A percentile compares a stretch with the other conserved stretches of the same genome.
These are phyloP conservation scores for Hemerocallis citrina DNA, from an alignment of 106 monocot species.

Conservation along the genomic window DNA sequence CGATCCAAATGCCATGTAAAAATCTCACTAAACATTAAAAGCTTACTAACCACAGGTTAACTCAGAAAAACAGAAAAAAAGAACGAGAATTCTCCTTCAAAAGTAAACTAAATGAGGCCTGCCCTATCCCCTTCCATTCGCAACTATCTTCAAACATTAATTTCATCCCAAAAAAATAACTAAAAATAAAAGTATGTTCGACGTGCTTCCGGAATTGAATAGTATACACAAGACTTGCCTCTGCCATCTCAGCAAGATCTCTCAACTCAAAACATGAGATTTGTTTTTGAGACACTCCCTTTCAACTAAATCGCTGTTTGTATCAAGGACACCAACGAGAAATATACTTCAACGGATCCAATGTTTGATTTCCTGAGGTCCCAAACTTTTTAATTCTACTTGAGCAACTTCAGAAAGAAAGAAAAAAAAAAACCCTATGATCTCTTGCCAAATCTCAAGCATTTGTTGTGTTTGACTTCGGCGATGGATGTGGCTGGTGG, in stretches of 20 bases:
- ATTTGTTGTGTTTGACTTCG: conserved; percentile 73
- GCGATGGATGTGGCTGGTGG: conserved; percentile 23
- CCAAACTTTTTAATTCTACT: not conserved
- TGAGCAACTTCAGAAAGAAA: conserved; percentile 10
- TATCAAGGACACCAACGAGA: not conserved
- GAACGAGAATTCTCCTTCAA: too few species aligned
- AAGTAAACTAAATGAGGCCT: too few species aligned
- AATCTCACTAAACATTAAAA: too few species aligned
- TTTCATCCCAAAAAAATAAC: too few species aligned
- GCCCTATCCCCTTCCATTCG: too few species aligned
- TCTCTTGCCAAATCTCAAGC: conserved; percentile 86
- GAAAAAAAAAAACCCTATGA: not conserved
- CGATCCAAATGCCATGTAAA: too few species aligned
- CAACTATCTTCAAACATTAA: too few species aligned
- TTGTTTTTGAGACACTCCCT: too few species aligned
- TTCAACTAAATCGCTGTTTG: not conserved
- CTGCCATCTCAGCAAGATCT: conserved; percentile 2
- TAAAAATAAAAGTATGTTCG: too few species aligned
- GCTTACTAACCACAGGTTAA: too few species aligned
- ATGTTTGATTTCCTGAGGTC: not conserved
- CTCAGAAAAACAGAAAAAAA: too few species aligned
- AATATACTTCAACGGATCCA: too few species aligned
- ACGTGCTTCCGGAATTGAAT: conserved; percentile 1
- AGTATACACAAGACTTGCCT: conserved; percentile 4
- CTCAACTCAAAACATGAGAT: not conserved